These are phyloP conservation scores for Triticum dicoccoides DNA, from an alignment of 176 grass and related monocot species.

Conservation along the genomic window DNA sequence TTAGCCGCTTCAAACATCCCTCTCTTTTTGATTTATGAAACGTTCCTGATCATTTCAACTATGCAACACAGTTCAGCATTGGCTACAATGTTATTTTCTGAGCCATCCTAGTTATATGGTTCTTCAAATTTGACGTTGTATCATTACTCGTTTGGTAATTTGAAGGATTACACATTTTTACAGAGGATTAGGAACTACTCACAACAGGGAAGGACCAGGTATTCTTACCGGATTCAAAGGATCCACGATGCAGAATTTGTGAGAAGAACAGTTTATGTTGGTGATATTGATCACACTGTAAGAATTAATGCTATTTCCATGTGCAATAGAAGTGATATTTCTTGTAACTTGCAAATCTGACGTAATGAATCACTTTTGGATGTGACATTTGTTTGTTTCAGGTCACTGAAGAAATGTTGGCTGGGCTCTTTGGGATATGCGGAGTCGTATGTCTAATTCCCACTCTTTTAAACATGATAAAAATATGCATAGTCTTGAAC, in stretches of 20 bases:
- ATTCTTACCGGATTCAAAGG: not conserved
- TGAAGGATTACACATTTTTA: not conserved
- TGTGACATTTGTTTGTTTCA: not conserved
- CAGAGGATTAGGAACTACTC: not conserved
- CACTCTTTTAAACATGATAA: not conserved
- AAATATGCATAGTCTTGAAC: not conserved
- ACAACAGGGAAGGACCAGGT: not conserved
- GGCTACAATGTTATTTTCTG: not conserved
- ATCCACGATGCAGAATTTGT: not conserved
- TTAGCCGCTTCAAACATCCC: not conserved
- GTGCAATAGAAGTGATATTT: not conserved
- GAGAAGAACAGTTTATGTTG: not conserved
- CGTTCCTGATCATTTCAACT: not conserved
- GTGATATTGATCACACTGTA: not conserved
- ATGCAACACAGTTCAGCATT: not conserved
- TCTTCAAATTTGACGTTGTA: not conserved
- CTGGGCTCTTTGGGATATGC: not conserved
- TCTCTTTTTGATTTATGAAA: not conserved
- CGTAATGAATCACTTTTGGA: not conserved
- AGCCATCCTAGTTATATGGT: not conserved
- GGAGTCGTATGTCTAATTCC: not conserved
- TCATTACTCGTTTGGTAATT: not conserved
- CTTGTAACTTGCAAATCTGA: not conserved
- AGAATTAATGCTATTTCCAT: not conserved
- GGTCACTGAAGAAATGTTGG: not conserved